These are phyloP conservation scores for Metroxylon sagu DNA, from an alignment of 176 grass and related monocot genomes.

Conservation along the genomic window DNA sequence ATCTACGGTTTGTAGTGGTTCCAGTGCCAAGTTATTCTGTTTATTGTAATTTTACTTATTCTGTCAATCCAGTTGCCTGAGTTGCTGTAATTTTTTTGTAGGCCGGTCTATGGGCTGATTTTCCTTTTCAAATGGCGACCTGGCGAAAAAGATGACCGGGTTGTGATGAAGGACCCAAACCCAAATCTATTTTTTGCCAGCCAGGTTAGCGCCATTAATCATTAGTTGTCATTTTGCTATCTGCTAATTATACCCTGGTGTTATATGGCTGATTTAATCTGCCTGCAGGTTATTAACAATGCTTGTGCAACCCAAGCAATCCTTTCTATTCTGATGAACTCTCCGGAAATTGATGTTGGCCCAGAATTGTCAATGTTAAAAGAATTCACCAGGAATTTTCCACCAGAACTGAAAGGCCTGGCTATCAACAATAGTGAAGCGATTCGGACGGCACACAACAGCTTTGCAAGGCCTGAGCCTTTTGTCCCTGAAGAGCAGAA, in stretches of 20 bases:
- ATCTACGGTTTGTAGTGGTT: slow-evolving; percentile 46
- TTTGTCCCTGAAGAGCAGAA: slow-evolving; percentile 83
- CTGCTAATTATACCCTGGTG: slow-evolving; percentile 1
- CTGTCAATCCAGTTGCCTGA: not conserved
- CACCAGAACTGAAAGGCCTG: slow-evolving; percentile 80
- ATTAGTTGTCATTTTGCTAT: not conserved
- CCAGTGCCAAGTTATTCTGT: not conserved
- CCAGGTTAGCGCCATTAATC: slow-evolving; percentile 36
- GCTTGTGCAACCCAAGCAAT: slow-evolving; percentile 98
- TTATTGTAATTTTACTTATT: slow-evolving; percentile 12
- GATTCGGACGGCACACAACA: slow-evolving; percentile 62
- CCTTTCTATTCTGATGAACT: slow-evolving; percentile 78
- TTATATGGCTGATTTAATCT: slow-evolving; percentile 5
- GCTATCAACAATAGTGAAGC: slow-evolving; percentile 83
- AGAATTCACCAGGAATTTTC: slow-evolving; percentile 86
- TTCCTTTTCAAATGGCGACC: slow-evolving; percentile 89
- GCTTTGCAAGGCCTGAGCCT: slow-evolving; percentile 67
- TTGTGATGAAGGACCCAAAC: slow-evolving; percentile 43
- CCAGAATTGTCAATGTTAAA: slow-evolving; percentile 67
- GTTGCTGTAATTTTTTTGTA: slow-evolving; percentile 21
- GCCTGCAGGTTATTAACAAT: slow-evolving; percentile 82
- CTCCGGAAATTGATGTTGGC: slow-evolving; percentile 54
- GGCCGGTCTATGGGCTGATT: slow-evolving; percentile 86
- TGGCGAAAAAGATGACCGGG: slow-evolving; percentile 47
- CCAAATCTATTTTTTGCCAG: slow-evolving; percentile 63